A percentile compares a stretch with the other conserved stretches of the same genome.
phyloP scores from a whole-genome alignment of 495 filamentous ascomycete genomes.

The Extremus antarcticus region DNA sequence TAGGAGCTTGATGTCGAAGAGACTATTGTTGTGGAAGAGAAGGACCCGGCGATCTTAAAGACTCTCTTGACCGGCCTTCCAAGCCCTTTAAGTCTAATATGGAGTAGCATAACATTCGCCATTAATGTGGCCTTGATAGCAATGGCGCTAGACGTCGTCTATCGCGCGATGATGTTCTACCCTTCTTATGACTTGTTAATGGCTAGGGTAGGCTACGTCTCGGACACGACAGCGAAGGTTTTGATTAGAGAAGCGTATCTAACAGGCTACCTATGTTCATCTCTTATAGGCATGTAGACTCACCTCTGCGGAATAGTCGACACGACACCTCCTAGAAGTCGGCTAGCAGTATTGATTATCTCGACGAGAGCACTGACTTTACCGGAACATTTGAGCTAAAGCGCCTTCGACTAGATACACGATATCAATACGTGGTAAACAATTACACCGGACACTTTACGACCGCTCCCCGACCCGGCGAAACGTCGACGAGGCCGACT shows the following conservation, averaged over 20 bases:
- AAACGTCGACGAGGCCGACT: slow-evolving; percentile 34
- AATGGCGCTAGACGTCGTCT: slow-evolving; percentile 62
- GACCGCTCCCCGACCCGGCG: slow-evolving; percentile 56
- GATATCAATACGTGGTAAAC: slow-evolving; percentile 72
- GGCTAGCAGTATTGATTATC: slow-evolving; percentile 49
- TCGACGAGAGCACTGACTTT: slow-evolving; percentile 70
- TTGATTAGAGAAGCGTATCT: slow-evolving; percentile 73
- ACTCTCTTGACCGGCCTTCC: slow-evolving; percentile 68
- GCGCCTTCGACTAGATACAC: slow-evolving; percentile 47
- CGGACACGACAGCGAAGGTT: slow-evolving; percentile 65
- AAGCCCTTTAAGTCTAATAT: slow-evolving; percentile 50
- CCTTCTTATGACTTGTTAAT: slow-evolving; percentile 66
- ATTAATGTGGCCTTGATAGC: slow-evolving; percentile 59
- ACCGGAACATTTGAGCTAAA: slow-evolving; percentile 53
- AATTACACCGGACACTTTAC: slow-evolving; percentile 68
- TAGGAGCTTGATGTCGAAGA: slow-evolving; percentile 33
- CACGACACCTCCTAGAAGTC: slow-evolving; percentile 51
- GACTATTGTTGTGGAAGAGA: slow-evolving; percentile 29
- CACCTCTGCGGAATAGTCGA: slow-evolving; percentile 25
- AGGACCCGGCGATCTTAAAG: slow-evolving; percentile 32
- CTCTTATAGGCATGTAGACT: slow-evolving; percentile 41
- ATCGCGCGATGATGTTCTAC: slow-evolving; percentile 55
- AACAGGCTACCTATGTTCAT: slow-evolving; percentile 61
- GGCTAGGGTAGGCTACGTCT: slow-evolving; percentile 74
- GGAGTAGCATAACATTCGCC: slow-evolving; percentile 48